Conservation (phyloP, 768 basidiomycete genomes). For the Dioszegia crocea region DNA sequence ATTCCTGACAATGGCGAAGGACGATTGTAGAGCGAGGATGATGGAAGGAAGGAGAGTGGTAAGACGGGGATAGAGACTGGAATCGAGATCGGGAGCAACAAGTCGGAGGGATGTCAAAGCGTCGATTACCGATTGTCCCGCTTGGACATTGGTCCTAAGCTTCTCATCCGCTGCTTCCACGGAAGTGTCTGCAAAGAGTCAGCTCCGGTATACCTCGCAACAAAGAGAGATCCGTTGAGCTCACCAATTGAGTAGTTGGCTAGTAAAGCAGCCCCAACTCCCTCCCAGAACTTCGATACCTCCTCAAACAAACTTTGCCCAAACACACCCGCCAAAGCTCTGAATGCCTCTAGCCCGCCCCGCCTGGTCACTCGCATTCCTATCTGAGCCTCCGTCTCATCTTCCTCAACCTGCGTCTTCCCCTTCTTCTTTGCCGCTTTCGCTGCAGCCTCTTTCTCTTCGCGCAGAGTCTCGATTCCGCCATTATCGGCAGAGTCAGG, state of each 20-base stretch:
- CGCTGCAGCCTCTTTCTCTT: slow-evolving; percentile 28
- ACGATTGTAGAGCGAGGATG: slow-evolving; percentile 71
- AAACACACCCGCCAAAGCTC: slow-evolving; percentile 70
- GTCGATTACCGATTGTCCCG: slow-evolving; percentile 62
- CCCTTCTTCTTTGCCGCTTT: slow-evolving; percentile 27
- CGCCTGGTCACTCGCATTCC: slow-evolving; percentile 71
- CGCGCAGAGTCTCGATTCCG: slow-evolving; percentile 70
- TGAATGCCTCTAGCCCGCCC: slow-evolving; percentile 79
- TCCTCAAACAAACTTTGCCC: slow-evolving; percentile 66
- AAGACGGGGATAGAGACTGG: slow-evolving; percentile 66
- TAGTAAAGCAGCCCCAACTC: slow-evolving; percentile 73
- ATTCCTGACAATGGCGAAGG: slow-evolving; percentile 84
- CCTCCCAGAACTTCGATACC: slow-evolving; percentile 94
- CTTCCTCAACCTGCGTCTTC: slow-evolving; percentile 19
- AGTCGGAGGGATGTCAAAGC: slow-evolving; percentile 83
- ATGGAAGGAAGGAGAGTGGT: slow-evolving; percentile 71
- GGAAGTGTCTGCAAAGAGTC: not conserved
- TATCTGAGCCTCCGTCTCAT: slow-evolving; percentile 56
- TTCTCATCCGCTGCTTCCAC: not conserved
- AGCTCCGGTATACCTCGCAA: not conserved
- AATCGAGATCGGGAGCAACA: slow-evolving; percentile 69
- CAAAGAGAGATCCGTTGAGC: slow-evolving; percentile 25
- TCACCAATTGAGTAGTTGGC: slow-evolving; percentile 65
- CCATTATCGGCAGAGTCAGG: slow-evolving; percentile 51
- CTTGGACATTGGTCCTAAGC: not conserved